Percentiles rank a stretch among this genome's conserved stretches.
Evolutionary conservation across 495 filamentous ascomycete genomes (phyloP).

Genomic region (Zalerion maritima): DNA sequence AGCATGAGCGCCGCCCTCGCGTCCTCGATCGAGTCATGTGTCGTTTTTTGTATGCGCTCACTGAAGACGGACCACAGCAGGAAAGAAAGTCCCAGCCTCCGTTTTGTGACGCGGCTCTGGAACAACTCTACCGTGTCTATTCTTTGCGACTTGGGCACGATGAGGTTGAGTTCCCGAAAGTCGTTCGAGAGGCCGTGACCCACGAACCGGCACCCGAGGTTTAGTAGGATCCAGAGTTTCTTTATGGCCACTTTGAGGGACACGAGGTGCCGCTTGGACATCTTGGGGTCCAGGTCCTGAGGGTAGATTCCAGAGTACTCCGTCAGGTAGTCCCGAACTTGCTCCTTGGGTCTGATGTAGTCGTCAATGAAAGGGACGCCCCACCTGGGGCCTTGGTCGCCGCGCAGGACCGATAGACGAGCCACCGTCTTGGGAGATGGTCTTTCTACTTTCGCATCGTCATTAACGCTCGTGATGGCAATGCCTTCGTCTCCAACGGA

Average conservation of each 20-base stretch:
- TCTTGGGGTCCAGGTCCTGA: slow-evolving; percentile 63
- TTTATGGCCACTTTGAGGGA: slow-evolving; percentile 88
- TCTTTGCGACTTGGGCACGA: slow-evolving; percentile 79
- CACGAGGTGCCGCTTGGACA: slow-evolving; percentile 55
- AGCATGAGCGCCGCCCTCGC: slow-evolving; percentile 77
- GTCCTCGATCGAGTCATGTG: slow-evolving; percentile 89
- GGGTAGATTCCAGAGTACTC: slow-evolving; percentile 79
- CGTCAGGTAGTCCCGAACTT: slow-evolving; percentile 92
- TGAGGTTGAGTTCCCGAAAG: slow-evolving; percentile 95
- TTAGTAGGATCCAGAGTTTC: slow-evolving; percentile 91
- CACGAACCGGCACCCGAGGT: slow-evolving; percentile 85
- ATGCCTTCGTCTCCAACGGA: slow-evolving; percentile 80
- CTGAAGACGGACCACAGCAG: slow-evolving; percentile 77
- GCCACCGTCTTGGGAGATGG: slow-evolving; percentile 81
- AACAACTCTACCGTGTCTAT: slow-evolving; percentile 87
- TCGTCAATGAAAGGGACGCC: slow-evolving; percentile 89
- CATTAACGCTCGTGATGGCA: no score
- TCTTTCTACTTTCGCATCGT: no score
- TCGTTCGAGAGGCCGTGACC: slow-evolving; percentile 87
- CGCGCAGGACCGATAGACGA: slow-evolving; percentile 75
- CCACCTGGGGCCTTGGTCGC: slow-evolving; percentile 55
- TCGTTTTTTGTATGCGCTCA: slow-evolving; percentile 79
- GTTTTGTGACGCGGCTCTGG: slow-evolving; percentile 49
- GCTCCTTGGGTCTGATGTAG: slow-evolving; percentile 80
- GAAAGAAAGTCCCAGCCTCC: slow-evolving; percentile 76